Conservation (phyloP, 2,329 filamentous ascomycete species). For the Ambrosiella beaveri region DNA sequence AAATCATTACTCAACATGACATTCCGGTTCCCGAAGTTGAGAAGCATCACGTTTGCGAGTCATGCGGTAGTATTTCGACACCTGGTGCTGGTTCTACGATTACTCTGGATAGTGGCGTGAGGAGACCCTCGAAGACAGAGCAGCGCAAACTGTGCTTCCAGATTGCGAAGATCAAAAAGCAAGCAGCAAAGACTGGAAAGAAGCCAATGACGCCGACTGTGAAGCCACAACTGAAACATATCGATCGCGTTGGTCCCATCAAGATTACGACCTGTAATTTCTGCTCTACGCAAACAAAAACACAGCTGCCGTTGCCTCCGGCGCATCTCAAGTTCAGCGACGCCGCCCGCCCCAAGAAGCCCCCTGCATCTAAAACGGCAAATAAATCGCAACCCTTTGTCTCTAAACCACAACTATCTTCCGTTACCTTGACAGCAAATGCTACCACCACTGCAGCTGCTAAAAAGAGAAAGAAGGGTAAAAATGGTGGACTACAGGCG, state of each 20-base stretch:
- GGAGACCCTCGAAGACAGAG: neutral
- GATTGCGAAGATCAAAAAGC: neutral
- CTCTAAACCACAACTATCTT: constrained; percentile 9
- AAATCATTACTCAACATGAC: constrained; percentile 31
- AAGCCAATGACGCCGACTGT: neutral
- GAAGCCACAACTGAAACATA: neutral
- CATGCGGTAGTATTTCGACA: constrained; percentile 37
- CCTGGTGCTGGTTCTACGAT: neutral
- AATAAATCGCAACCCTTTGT: too few species aligned
- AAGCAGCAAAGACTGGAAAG: neutral
- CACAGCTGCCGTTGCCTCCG: constrained; percentile 4
- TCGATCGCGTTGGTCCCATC: neutral
- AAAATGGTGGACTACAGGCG: constrained; percentile 50
- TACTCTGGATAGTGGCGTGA: neutral
- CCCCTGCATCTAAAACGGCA: too few species aligned
- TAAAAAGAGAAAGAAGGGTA: constrained; percentile 47
- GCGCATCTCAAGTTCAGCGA: neutral
- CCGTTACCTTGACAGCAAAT: constrained; percentile 9
- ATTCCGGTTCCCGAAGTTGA: constrained; percentile 30
- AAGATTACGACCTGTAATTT: constrained; percentile 7
- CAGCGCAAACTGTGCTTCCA: neutral
- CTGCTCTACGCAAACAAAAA: constrained; percentile 3
- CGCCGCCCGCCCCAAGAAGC: neutral
- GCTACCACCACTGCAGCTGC: constrained; percentile 25
- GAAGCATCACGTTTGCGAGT: constrained; percentile 36